A percentile compares a stretch with the other conserved stretches of the same genome.
Evolutionary conservation across 2,329 filamentous ascomycete genomes (phyloP).

Genomic region (Aspergillus thermomutatus): DNA sequence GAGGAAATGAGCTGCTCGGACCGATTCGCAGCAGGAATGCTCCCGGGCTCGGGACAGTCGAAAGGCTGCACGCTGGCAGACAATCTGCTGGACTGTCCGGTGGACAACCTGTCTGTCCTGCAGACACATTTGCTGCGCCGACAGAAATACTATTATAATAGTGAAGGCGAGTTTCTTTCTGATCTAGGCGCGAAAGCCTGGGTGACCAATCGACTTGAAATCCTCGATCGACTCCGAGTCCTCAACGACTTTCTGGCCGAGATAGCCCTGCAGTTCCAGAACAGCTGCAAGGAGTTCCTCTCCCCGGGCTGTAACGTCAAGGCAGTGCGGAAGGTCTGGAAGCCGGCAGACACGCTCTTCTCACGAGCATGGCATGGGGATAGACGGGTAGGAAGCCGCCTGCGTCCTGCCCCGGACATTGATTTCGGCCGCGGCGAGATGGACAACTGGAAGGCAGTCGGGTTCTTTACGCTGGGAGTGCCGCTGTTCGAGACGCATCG

Average conservation of each 20-base stretch:
- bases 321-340: conserved; percentile 1
- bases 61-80: conserved; percentile 1
- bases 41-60: background rate
- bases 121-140: conserved; percentile 3
- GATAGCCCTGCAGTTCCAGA: conserved; percentile 7
- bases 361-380: conserved; percentile 4
- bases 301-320: background rate
- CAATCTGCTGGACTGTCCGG: conserved; percentile 3
- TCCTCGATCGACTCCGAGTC: conserved; percentile 1
- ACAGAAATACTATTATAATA: conserved; percentile 2
- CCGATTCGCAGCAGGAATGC: background rate
- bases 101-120: conserved; percentile 4
- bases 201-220: conserved; percentile 3
- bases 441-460: conserved; percentile 1
- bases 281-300: background rate
- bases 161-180: background rate
- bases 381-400: background rate
- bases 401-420: conserved; percentile 4
- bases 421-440: conserved; percentile 4
- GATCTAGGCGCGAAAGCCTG: too few species aligned
- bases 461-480: conserved; percentile 3
- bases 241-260: conserved; percentile 4
- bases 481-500: conserved; percentile 4
- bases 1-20: conserved; percentile 9
- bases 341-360: conserved; percentile 1